Conservation (phyloP, 2,329 filamentous ascomycete genomes). For the Stachybotrys elegans region DNA sequence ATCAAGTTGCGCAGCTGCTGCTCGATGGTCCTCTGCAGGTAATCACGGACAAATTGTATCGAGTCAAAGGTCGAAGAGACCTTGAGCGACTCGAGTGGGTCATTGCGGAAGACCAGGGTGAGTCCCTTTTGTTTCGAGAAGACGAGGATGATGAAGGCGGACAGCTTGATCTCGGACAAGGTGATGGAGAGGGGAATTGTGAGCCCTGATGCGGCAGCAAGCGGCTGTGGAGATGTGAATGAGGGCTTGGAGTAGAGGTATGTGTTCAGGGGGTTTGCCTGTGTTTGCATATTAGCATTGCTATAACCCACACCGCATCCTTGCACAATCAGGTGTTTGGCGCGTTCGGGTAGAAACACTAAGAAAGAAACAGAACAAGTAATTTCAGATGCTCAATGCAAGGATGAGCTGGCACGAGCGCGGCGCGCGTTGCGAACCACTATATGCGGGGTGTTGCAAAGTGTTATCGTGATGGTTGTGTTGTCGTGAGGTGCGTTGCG, state of each 20-base stretch:
- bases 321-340: constrained; percentile 18
- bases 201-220: constrained; percentile 85
- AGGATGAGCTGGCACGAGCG: too few relatives aligned
- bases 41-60: constrained; percentile 96
- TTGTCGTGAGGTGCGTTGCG: too few relatives aligned
- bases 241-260: constrained; percentile 86
- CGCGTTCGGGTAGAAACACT: neutral
- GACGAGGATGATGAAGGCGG: constrained; percentile 94
- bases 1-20: constrained; percentile 86
- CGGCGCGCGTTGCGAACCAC: too few relatives aligned
- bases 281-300: constrained; percentile 41
- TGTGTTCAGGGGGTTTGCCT: constrained; percentile 94
- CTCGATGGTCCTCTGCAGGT: constrained; percentile 93
- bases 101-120: constrained; percentile 95
- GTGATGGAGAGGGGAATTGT: constrained; percentile 98
- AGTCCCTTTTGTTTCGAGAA: constrained; percentile 97
- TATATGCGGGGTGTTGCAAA: too few relatives aligned
- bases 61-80: constrained; percentile 99
- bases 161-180: constrained; percentile 89
- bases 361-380: too few relatives aligned
- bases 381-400: neutral
- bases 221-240: constrained; percentile 87
- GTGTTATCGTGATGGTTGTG: too few relatives aligned
- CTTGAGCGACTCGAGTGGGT: constrained; percentile 94
- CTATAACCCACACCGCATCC: too few relatives aligned